Evolutionary conservation across 2,329 filamentous ascomycete species (phyloP), one percentile per base, ranked within the genome.

Genomic region (Aspergillus awamori): DNA sequence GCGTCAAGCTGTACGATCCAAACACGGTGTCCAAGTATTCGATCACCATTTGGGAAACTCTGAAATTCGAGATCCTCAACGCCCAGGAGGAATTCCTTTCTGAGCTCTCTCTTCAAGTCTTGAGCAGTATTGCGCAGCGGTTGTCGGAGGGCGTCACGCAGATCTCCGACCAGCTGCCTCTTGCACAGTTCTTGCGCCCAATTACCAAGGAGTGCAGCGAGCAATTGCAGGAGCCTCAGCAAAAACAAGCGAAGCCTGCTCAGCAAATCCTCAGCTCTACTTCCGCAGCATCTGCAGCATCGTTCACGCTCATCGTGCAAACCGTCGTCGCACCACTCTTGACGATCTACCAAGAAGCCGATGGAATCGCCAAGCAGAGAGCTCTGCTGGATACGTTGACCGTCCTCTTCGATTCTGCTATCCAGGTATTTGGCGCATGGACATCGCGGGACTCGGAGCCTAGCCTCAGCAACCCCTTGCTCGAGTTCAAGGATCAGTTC

Each of bases 51-150:
- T 90, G 87, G 87, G 87, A 89, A 66, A 83, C 86, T 8, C 72
- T 90, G 55, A 90, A 89, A 70, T 90, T 88, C 66, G 87, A 90
- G 68, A 84, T 90, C 10, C 77, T 90, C 13, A 88, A 87, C 65
- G 83, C 85, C 0, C 86, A 89, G 71, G 87, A 90, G 67, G 86
- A 89, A 58, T 85, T 89, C 54, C 75, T 90, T 8, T 86, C 86
- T 0, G 79, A 86, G 53, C 83, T 85, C 67, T 84, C 87, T 6
- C 73, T 89, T 15, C 75, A 79, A 22, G 83, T 81, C 2, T 73
- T 89, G 8, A 80, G 82, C 57, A 76, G 80, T 20, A 85, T 89
- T 59, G 83, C 85, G 15, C 77, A 76, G 56, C 81, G 83, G 22
- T 76, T 90, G 7, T 85, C 85, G 1, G 75, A 76, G 51, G 77